Evolutionary conservation across 805 yeast genomes (phyloP).

Genomic region (Zygosaccharomyces siamensis): DNA sequence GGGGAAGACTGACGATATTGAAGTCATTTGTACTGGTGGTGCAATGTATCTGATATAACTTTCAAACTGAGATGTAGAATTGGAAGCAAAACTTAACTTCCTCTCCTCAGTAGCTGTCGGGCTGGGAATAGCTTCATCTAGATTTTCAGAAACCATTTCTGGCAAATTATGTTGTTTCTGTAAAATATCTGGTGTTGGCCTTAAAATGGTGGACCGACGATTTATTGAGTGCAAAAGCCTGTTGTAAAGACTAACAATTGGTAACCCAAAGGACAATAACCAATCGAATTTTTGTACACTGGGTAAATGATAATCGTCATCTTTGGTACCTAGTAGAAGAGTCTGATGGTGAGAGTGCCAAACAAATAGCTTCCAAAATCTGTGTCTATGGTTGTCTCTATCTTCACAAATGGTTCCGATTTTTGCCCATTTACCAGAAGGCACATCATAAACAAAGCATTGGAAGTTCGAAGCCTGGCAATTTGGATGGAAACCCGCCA

Average conservation of each 20-base stretch:
- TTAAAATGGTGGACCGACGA: slow-evolving; percentile 1
- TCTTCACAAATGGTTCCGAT: slow-evolving; percentile 50
- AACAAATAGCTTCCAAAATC: slow-evolving; percentile 62
- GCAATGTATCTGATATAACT: slow-evolving; percentile 74
- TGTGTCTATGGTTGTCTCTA: slow-evolving; percentile 50
- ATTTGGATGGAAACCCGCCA: slow-evolving; percentile 53
- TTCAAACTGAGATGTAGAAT: slow-evolving; percentile 42
- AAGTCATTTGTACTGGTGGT: slow-evolving; percentile 61
- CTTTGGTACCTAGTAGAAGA: slow-evolving; percentile 48
- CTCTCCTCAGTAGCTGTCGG: slow-evolving; percentile 2
- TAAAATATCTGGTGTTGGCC: not conserved
- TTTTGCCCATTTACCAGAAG: slow-evolving; percentile 53
- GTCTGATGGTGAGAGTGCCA: slow-evolving; percentile 80
- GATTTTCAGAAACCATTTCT: not conserved
- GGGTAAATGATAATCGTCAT: slow-evolving; percentile 26
- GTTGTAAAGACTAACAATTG: slow-evolving; percentile 45
- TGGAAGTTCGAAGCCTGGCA: slow-evolving; percentile 29
- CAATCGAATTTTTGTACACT: slow-evolving; percentile 42
- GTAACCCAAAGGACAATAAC: slow-evolving; percentile 49
- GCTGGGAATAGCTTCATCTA: not conserved
- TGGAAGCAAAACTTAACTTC: slow-evolving; percentile 15
- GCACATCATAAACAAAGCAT: slow-evolving; percentile 32
- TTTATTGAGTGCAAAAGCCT: slow-evolving; percentile 8
- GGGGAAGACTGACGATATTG: slow-evolving; percentile 66
- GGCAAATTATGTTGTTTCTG: not conserved